A percentile compares a stretch with the other conserved stretches of the same genome.
phyloP scores from a whole-genome alignment of 768 basidiomycete species.

The Leccinum variicolor region DNA sequence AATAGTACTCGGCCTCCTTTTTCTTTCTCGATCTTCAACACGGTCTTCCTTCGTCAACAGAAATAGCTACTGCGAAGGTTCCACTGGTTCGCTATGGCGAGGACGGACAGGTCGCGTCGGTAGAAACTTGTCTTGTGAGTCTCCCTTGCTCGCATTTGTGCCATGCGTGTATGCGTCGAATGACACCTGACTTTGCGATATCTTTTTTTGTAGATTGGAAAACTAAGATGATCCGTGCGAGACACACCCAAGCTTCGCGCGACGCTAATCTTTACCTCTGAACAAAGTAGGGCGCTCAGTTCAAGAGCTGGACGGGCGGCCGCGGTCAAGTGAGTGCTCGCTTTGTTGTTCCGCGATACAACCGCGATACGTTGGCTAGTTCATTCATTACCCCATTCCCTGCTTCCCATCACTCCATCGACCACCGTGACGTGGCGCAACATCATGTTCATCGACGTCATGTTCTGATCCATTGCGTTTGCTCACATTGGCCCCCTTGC shows the following conservation, averaged over 20 bases:
- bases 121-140: slow-evolving; percentile 57
- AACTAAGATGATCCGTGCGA: not conserved
- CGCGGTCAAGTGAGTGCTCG: slow-evolving; percentile 45
- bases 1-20: not conserved
- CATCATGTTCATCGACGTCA: slow-evolving; percentile 49
- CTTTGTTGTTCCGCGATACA: not conserved
- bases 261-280: not conserved
- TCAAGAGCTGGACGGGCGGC: slow-evolving; percentile 67
- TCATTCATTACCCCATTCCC: not conserved
- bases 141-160: slow-evolving; percentile 24
- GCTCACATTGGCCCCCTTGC: not conserved
- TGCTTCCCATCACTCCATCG: not conserved
- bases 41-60: slow-evolving; percentile 23
- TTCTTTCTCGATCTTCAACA: not conserved
- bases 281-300: slow-evolving; percentile 57
- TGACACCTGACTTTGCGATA: not conserved
- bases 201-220: not conserved
- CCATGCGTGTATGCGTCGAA: slow-evolving; percentile 21
- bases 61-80: slow-evolving; percentile 52
- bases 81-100: slow-evolving; percentile 47
- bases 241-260: too few relatives aligned
- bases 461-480: slow-evolving; percentile 5
- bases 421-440: slow-evolving; percentile 51
- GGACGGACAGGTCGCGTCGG: slow-evolving; percentile 46
- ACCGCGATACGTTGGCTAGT: not conserved